These are phyloP conservation scores for Exophiala bonariae DNA, from an alignment of 2,329 filamentous ascomycete species.

Conservation along the genomic window DNA sequence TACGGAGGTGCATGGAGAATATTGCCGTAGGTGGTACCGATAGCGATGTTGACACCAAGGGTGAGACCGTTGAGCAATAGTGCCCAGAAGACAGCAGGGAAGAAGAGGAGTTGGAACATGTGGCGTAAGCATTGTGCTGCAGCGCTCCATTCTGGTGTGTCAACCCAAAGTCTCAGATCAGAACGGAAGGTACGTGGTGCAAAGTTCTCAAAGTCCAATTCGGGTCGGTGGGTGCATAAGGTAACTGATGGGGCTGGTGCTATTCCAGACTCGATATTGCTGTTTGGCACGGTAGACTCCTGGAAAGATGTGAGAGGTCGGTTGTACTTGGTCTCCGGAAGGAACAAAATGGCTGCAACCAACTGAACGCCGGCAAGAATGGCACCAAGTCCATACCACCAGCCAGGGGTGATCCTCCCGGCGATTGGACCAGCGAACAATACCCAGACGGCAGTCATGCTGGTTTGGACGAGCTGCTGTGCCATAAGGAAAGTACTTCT, in stretches of 20 bases:
- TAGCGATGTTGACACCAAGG: conserved; percentile 44
- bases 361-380: neutral
- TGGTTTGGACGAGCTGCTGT: neutral
- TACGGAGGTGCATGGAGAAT: conserved; percentile 39
- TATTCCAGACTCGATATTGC: too few relatives aligned
- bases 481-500: conserved; percentile 34
- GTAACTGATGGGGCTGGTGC: neutral
- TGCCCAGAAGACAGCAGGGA: conserved; percentile 46
- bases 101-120: conserved; percentile 36
- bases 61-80: conserved; percentile 41
- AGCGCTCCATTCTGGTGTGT: conserved; percentile 39
- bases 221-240: neutral
- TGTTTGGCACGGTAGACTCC: neutral
- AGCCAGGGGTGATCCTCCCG: neutral
- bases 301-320: neutral
- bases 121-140: conserved; percentile 29
- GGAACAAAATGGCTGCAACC: neutral
- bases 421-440: neutral
- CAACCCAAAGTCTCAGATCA: conserved; percentile 43
- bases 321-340: neutral
- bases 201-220: conserved; percentile 39
- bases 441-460: neutral
- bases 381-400: neutral
- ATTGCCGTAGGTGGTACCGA: conserved; percentile 42
- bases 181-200: conserved; percentile 34